phyloP scores from a whole-genome alignment of 78 protist genomes.

The Dictyostelium firmibasis region DNA sequence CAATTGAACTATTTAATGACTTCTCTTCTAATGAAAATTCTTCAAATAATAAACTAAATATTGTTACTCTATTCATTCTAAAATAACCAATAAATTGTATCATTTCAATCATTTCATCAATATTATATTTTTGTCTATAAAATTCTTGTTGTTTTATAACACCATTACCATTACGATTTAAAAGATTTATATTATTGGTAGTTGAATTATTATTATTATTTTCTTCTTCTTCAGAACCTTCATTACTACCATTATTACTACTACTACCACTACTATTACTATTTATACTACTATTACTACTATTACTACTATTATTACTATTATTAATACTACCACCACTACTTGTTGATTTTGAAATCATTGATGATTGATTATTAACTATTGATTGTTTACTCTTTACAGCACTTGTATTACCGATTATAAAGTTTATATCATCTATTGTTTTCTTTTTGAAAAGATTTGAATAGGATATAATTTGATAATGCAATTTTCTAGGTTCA shows the following conservation, averaged over 20 bases:
- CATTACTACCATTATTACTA: not conserved
- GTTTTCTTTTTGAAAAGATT: not conserved
- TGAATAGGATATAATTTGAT: not conserved
- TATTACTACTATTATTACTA: not conserved
- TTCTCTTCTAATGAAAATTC: slow-evolving; percentile 1
- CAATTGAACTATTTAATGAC: not conserved
- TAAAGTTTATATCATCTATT: not conserved
- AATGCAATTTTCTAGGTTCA: not conserved
- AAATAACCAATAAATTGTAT: slow-evolving; percentile 17
- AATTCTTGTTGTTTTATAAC: not conserved
- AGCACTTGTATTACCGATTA: not conserved
- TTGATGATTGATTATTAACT: not conserved
- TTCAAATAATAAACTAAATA: slow-evolving; percentile 3
- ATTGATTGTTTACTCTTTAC: not conserved
- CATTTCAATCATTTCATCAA: not conserved
- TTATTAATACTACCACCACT: not conserved
- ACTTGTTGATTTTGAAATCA: not conserved
- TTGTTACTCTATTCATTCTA: not conserved
- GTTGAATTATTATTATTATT: not conserved
- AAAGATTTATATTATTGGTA: not conserved
- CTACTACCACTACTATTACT: not conserved
- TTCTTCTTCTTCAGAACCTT: not conserved
- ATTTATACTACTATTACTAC: not conserved
- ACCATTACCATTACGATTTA: not conserved
- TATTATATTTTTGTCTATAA: not conserved